Conservation (phyloP, 768 basidiomycete genomes). For the Cubamyces sp. region DNA sequence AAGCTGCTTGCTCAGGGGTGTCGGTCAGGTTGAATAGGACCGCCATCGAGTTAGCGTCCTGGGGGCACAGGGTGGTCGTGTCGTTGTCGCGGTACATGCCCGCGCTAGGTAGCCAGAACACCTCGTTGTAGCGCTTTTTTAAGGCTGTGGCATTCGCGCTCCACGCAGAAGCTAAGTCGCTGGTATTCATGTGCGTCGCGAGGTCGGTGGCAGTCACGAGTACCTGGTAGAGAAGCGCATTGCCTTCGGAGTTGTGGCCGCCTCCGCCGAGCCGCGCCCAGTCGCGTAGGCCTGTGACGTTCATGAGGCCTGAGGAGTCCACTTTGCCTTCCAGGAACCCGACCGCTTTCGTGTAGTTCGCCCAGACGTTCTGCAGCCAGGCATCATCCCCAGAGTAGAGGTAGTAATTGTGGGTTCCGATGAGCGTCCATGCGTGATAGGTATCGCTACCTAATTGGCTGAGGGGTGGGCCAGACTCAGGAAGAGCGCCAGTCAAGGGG, state of each 20-base stretch:
- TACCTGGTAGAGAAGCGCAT: slow-evolving; percentile 58
- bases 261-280: slow-evolving; percentile 62
- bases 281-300: slow-evolving; percentile 59
- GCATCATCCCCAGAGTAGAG: slow-evolving; percentile 55
- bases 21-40: slow-evolving; percentile 55
- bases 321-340: slow-evolving; percentile 58
- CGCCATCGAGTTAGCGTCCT: slow-evolving; percentile 63
- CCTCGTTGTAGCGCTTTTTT: slow-evolving; percentile 52
- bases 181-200: slow-evolving; percentile 43
- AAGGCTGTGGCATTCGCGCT: slow-evolving; percentile 50
- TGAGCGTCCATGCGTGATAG: slow-evolving; percentile 63
- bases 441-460: slow-evolving; percentile 51
- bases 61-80: slow-evolving; percentile 55
- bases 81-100: slow-evolving; percentile 61
- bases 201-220: slow-evolving; percentile 51
- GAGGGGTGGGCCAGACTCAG: slow-evolving; percentile 54
- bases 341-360: slow-evolving; percentile 61
- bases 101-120: slow-evolving; percentile 51
- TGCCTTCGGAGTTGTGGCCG: slow-evolving; percentile 59
- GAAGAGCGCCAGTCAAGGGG: slow-evolving; percentile 55
- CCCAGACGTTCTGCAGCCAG: slow-evolving; percentile 55
- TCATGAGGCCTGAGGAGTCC: slow-evolving; percentile 51
- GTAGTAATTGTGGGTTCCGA: slow-evolving; percentile 62
- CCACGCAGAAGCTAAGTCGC: slow-evolving; percentile 43
- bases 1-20: slow-evolving; percentile 41